phyloP scores from a whole-genome alignment of 2,329 filamentous ascomycete genomes.

The Nemania sp. region DNA sequence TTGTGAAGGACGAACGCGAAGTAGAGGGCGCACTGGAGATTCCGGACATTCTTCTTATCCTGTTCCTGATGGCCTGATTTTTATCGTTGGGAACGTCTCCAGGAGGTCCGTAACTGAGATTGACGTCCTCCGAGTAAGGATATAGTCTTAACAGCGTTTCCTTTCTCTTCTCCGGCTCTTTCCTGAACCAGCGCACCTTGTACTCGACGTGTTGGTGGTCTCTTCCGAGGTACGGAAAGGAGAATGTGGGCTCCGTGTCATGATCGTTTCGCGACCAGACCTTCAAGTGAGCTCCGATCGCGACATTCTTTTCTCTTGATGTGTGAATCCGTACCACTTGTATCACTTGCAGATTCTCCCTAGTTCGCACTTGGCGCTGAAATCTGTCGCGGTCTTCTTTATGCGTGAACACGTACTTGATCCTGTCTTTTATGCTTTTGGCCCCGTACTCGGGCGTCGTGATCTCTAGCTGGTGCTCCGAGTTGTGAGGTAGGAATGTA shows the following conservation, averaged over 20 bases:
- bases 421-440: conserved; percentile 6
- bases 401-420: conserved; percentile 27
- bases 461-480: conserved; percentile 28
- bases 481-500: conserved; percentile 28
- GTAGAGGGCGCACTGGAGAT: not conserved
- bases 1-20: conserved; percentile 14
- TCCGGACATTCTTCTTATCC: conserved; percentile 2
- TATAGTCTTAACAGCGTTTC: conserved; percentile 27
- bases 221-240: conserved; percentile 28
- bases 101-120: conserved; percentile 20
- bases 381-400: conserved; percentile 30
- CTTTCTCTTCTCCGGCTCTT: conserved; percentile 27
- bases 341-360: conserved; percentile 25
- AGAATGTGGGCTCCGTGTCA: conserved; percentile 30
- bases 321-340: conserved; percentile 28
- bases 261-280: conserved; percentile 28
- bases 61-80: conserved; percentile 7
- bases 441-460: not conserved
- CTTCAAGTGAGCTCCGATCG: conserved; percentile 28
- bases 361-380: conserved; percentile 22
- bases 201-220: conserved; percentile 31
- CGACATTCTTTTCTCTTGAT: conserved; percentile 23
- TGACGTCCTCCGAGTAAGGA: conserved; percentile 23
- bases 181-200: conserved; percentile 34
- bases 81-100: conserved; percentile 1